Conservation (phyloP, 2,329 filamentous ascomycete species). For the Elsinoe fawcettii region DNA sequence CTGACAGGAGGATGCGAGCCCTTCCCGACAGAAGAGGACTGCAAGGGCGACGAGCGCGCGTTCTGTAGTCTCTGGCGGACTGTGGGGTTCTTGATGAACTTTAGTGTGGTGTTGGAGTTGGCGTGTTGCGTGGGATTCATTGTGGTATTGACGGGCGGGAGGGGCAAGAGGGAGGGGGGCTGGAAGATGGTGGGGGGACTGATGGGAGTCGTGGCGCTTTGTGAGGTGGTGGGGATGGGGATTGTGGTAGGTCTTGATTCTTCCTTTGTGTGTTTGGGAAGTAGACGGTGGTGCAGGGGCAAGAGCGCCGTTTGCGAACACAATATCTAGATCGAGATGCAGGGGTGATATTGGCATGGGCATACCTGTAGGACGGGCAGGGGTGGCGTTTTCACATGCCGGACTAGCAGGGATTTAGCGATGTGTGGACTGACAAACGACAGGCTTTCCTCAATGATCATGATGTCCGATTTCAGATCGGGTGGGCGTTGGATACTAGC, state of each 20-base stretch:
- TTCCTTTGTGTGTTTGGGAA: too few relatives aligned
- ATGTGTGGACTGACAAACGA: slow-evolving; percentile 11
- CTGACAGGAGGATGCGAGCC: slow-evolving; percentile 54
- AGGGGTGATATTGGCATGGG: background rate
- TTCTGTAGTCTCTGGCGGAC: slow-evolving; percentile 93
- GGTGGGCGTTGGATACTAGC: slow-evolving; percentile 72
- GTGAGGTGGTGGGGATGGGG: slow-evolving; percentile 69
- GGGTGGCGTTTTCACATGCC: background rate
- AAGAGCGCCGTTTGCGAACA: too few relatives aligned
- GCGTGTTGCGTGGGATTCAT: slow-evolving; percentile 72
- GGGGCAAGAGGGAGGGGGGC: slow-evolving; percentile 69
- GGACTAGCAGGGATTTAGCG: background rate
- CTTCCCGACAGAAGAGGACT: slow-evolving; percentile 63
- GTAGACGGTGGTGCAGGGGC: too few relatives aligned
- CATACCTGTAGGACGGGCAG: background rate
- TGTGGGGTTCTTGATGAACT: slow-evolving; percentile 78
- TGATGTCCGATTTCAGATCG: slow-evolving; percentile 73
- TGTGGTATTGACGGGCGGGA: slow-evolving; percentile 69
- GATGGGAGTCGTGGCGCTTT: slow-evolving; percentile 55
- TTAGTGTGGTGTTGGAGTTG: slow-evolving; percentile 73
- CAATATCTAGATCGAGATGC: too few relatives aligned
- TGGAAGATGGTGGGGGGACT: slow-evolving; percentile 70
- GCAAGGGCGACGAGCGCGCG: slow-evolving; percentile 56
- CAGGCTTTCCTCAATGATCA: slow-evolving; percentile 78
- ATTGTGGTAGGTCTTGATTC: slow-evolving; percentile 59